Percentiles rank a stretch among this genome's conserved stretches.
phyloP scores from a whole-genome alignment of 306 rosid species.

The Vigna hirtella region DNA sequence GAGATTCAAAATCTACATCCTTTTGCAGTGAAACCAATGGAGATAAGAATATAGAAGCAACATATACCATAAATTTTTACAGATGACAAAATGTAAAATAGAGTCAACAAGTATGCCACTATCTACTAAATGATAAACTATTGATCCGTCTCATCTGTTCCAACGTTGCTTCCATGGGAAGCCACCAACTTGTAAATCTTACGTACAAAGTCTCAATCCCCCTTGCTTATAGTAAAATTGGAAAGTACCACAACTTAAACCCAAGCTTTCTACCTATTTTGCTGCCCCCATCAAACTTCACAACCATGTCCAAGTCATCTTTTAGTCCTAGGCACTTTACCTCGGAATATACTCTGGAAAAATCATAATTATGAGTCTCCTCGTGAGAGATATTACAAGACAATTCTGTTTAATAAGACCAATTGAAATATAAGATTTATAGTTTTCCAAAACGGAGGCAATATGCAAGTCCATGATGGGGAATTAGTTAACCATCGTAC shows the following conservation, averaged over 20 bases:
- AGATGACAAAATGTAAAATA: background rate
- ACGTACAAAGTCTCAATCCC: background rate
- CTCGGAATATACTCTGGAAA: background rate
- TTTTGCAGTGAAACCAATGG: conserved; percentile 42
- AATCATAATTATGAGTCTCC: background rate
- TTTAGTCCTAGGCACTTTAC: conserved; percentile 5
- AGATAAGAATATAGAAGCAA: conserved; percentile 24
- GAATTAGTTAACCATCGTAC: background rate
- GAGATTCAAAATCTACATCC: conserved; percentile 66
- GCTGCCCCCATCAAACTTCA: background rate
- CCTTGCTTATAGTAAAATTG: background rate
- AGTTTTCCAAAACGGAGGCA: background rate
- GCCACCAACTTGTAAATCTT: conserved; percentile 1
- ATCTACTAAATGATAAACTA: background rate
- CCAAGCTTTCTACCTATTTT: background rate
- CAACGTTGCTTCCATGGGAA: conserved; percentile 5
- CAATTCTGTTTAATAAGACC: background rate
- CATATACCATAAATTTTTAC: conserved; percentile 16
- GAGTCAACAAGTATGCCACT: conserved; percentile 25
- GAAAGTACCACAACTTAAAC: conserved; percentile 13
- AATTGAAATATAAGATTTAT: background rate
- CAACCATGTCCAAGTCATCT: background rate
- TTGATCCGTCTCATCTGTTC: background rate
- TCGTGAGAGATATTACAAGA: background rate
- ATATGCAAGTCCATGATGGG: background rate